A percentile compares a stretch with the other conserved stretches of the same genome.
Evolutionary conservation across 2,329 filamentous ascomycete species (phyloP).

Genomic region (Sporothrix pallida): DNA sequence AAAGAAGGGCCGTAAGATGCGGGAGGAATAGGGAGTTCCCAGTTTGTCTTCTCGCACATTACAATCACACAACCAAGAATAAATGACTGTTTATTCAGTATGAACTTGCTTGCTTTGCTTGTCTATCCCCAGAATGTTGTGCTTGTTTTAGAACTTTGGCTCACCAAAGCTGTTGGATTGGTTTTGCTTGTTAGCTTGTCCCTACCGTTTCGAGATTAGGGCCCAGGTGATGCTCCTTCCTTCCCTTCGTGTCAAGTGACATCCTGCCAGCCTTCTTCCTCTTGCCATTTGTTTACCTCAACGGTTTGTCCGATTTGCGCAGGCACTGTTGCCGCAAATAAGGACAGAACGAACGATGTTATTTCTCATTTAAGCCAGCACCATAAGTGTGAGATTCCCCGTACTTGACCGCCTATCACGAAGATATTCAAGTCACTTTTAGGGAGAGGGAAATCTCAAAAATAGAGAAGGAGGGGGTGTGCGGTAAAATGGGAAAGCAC

Average conservation of each 20-base stretch:
- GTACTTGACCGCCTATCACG: background rate
- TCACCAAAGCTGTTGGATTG: background rate
- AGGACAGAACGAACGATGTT: background rate
- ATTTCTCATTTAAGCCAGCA: no score
- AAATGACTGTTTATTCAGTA: background rate
- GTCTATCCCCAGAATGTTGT: background rate
- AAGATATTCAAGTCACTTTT: background rate
- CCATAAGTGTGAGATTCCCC: background rate
- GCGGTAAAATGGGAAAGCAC: constrained; percentile 30
- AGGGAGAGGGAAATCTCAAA: background rate
- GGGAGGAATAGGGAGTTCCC: background rate
- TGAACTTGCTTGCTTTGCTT: background rate
- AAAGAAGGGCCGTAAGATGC: background rate
- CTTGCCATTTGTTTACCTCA: background rate
- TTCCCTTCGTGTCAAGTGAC: constrained; percentile 2
- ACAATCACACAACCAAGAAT: background rate
- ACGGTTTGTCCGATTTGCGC: background rate
- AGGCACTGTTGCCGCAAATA: background rate
- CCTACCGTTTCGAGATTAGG: constrained; percentile 17
- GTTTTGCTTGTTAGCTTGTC: constrained; percentile 1
- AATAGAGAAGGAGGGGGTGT: constrained; percentile 30
- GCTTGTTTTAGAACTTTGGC: constrained; percentile 23
- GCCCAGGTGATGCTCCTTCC: background rate
- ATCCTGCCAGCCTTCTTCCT: background rate
- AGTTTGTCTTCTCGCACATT: background rate